Evolutionary conservation across 371 early-diverging fungal species (phyloP), one percentile per base, ranked within the genome.

Genomic region (Gilbertella persicaria): DNA sequence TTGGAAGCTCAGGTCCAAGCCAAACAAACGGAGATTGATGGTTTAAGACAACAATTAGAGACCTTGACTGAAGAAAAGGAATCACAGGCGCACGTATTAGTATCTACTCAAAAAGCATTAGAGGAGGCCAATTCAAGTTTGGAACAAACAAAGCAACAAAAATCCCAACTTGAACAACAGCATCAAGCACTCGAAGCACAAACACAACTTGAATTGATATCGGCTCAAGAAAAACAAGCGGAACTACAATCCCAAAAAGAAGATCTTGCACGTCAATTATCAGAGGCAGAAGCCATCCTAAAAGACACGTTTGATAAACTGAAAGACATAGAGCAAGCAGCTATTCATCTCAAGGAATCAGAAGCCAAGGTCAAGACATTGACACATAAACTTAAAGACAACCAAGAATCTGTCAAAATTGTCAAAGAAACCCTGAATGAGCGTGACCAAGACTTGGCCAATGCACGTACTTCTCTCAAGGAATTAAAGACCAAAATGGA

Each of bases 371-470:
- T 79, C 25, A 75, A 71, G 44, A 35, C 60, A 4, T 17, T 66
- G 12, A 66, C 60, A 4, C 58, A 53, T 16, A 78, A 78, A 30
- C 56, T 78, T 9, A 58, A 64, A n/a, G 82, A 80, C 25, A 66
- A 75, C 0, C 69, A 82, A 33, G 85, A 82, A 36, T 74, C 85
- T 0, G 50, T 79, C 14, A 75, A 75, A 17, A 69, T 80, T 0
- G 76, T 70, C 19, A 85, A 83, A 28, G 67, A 74, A 2, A 73
- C 71, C 37, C 61, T 83, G 24, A 73, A 83, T 50, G 77, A 82
- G 30, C 80, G 80, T 3, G 83, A 85, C 17, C 67, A 68, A 37
- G 83, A 83, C 16, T 54, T 85, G 44, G 81, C 75, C 24, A 55
- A 57, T n/a, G 49, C 63, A 3, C 71, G 76, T 12, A 77, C 75